phyloP scores from a whole-genome alignment of 2,329 filamentous ascomycete genomes.

The Scopulariopsis brevicaulis region DNA sequence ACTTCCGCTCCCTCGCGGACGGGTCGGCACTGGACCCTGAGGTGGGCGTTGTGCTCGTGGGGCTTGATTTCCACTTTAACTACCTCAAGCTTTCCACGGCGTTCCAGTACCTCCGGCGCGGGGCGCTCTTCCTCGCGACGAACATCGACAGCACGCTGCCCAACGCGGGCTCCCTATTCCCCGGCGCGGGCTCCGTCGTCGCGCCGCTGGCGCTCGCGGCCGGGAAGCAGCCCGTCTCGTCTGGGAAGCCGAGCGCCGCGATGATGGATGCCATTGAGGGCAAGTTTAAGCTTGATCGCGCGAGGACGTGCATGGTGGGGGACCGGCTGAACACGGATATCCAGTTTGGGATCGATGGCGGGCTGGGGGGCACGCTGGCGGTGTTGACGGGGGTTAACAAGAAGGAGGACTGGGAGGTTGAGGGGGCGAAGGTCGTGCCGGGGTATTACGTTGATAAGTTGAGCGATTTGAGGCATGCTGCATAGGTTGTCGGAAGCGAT shows the following conservation, averaged over 20 bases:
- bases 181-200: conserved; percentile 76
- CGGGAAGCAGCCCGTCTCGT: conserved; percentile 54
- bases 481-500: conserved; percentile 6
- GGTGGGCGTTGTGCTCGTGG: conserved; percentile 80
- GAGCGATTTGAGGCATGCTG: conserved; percentile 50
- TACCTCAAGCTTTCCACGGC: conserved; percentile 84
- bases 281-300: conserved; percentile 80
- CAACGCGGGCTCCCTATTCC: conserved; percentile 71
- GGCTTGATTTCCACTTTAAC: conserved; percentile 89
- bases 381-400: conserved; percentile 84
- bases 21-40: conserved; percentile 70
- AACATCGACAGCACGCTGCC: conserved; percentile 89
- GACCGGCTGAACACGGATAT: conserved; percentile 94
- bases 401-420: conserved; percentile 70
- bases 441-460: conserved; percentile 76
- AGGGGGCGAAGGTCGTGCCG: conserved; percentile 59
- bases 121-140: conserved; percentile 82
- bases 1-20: conserved; percentile 70
- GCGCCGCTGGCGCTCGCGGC: conserved; percentile 68
- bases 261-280: conserved; percentile 99
- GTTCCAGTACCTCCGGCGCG: conserved; percentile 73
- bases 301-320: conserved; percentile 87
- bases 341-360: conserved; percentile 83
- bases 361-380: conserved; percentile 79
- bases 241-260: conserved; percentile 93